Conservation (phyloP, 352 stramenopile species). For the Phytopythium delawarense region DNA sequence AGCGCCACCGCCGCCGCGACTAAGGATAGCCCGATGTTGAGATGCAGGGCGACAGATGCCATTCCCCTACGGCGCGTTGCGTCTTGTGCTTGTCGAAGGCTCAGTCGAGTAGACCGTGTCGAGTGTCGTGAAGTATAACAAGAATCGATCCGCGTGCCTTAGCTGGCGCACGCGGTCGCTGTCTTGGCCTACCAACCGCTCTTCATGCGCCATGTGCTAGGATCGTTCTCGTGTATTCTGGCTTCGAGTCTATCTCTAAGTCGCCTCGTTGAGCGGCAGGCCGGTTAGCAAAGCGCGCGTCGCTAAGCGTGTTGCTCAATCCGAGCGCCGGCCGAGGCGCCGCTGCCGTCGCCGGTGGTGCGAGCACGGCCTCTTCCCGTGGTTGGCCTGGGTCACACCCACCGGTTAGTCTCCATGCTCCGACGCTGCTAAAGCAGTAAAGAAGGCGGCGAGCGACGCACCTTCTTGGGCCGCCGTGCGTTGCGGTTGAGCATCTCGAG, state of each 20-base stretch:
- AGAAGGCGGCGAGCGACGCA: conserved; percentile 7
- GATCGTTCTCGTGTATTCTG: background rate
- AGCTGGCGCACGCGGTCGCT: background rate
- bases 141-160: background rate
- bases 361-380: conserved; percentile 51
- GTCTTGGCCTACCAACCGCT: background rate
- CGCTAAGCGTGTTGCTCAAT: conserved; percentile 1
- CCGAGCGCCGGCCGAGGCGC: conserved; percentile 27
- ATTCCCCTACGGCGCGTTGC: background rate
- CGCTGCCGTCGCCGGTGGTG: conserved; percentile 43
- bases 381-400: conserved; percentile 26
- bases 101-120: background rate
- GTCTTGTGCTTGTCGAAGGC: background rate
- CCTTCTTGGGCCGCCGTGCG: conserved; percentile 39
- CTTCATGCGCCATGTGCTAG: background rate
- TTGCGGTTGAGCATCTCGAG: conserved; percentile 49
- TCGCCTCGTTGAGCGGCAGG: background rate
- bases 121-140: background rate
- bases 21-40: background rate
- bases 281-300: background rate
- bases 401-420: background rate
- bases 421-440: no score
- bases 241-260: conserved; percentile 4
- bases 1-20: background rate
- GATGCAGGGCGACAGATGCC: background rate